Evolutionary conservation across 2,329 filamentous ascomycete genomes (phyloP), one percentile per base, ranked within the genome.

Genomic region (Xylariaceae sp.): DNA sequence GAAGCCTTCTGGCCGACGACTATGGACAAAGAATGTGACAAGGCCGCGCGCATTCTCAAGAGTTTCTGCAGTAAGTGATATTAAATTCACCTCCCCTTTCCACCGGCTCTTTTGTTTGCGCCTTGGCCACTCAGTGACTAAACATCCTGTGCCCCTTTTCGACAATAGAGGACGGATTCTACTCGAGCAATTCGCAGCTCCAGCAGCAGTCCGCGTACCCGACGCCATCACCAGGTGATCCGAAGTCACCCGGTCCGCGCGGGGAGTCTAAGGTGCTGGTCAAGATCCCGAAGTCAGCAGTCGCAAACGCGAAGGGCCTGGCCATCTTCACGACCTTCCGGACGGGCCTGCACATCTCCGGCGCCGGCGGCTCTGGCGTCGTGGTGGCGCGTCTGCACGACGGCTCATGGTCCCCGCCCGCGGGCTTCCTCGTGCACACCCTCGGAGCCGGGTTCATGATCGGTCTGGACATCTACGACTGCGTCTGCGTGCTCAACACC

Each of bases 11-110:
- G 89, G 75, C 88, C 88, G 1, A 86, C 83, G 38, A 82, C 83
- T 1, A 69, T 95, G 48, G 88, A 94, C 58, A 88, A 88, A 61
- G 89, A 95, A 66, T 85, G 83, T 52, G 88, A 95, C 63, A 95
- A 95, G 68, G 87, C 88, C 1, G 88, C 88, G 23, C 71, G 85
- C 9, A 94, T 95, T 33, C 61, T 95, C 17, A 78, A 77, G 56
- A 85, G 81, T 47, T 96, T 96, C 63, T 94, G 88, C 69, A 92
- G 81, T 85, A 70, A 55, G 79, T 61, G 1, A 8, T 6, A 5
- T 2, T 2, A 8, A 11, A 24, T 15, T 24, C 11, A 24, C 21
- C 11, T 24, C 21, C 21, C 21, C 26, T 1, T 8, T 6, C 8
- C 2, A 1, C n/a, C 9, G 21, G 14, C 31, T 19, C 34, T 24